Conservation (phyloP, 208 protist genomes). For the Herpetomonas muscarum region DNA sequence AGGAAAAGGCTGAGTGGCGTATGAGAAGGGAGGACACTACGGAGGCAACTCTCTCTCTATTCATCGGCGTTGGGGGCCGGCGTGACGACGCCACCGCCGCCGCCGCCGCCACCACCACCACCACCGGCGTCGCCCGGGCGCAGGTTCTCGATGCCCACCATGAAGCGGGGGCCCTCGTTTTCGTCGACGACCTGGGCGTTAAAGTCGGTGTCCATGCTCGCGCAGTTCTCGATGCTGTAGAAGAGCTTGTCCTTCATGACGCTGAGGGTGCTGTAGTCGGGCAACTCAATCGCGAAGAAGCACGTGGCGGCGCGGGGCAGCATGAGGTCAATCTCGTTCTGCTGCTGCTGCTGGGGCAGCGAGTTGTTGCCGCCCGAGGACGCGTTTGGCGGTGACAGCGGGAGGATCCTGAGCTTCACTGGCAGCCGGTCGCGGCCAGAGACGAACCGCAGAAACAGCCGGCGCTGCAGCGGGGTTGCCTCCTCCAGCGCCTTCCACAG, state of each 20-base stretch:
- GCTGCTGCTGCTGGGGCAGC: constrained; percentile 49
- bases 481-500: constrained; percentile 89
- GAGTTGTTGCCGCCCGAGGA: constrained; percentile 11
- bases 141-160: constrained; percentile 45
- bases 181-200: constrained; percentile 73
- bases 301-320: constrained; percentile 94
- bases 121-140: constrained; percentile 8
- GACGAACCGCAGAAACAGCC: constrained; percentile 90
- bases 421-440: constrained; percentile 87
- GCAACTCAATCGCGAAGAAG: constrained; percentile 95
- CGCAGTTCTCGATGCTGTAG: constrained; percentile 95
- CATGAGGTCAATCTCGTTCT: constrained; percentile 6
- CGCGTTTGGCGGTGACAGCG: constrained; percentile 21
- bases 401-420: constrained; percentile 76
- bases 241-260: constrained; percentile 92
- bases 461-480: constrained; percentile 75
- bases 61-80: constrained; percentile 11
- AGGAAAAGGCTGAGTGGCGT: neutral
- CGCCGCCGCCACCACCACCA: neutral
- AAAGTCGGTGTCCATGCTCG: constrained; percentile 94
- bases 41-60: neutral
- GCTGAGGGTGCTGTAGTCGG: constrained; percentile 92
- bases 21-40: neutral
- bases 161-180: constrained; percentile 75
- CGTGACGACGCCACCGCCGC: neutral